These are phyloP conservation scores for Psilocybe tampanensis DNA, from an alignment of 768 basidiomycete genomes.

Conservation along the genomic window DNA sequence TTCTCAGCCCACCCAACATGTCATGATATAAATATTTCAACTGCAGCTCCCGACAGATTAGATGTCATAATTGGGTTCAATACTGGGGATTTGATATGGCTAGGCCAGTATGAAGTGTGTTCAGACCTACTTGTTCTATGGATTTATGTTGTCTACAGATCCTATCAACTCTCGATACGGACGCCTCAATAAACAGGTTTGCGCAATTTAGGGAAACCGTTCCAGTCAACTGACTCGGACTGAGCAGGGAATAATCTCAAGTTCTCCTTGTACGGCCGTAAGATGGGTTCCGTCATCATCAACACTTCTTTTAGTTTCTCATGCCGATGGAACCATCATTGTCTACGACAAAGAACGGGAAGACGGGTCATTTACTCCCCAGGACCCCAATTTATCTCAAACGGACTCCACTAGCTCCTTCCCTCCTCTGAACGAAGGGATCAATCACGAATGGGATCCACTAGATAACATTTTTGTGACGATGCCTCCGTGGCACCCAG, in stretches of 20 bases:
- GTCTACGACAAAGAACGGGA: constrained; percentile 92
- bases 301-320: constrained; percentile 82
- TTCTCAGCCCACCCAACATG: constrained; percentile 91
- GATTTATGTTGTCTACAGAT: constrained; percentile 44
- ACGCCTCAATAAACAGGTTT: constrained; percentile 85
- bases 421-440: constrained; percentile 28
- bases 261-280: constrained; percentile 85
- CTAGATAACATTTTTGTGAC: constrained; percentile 76
- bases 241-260: constrained; percentile 71
- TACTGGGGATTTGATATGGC: constrained; percentile 96
- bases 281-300: constrained; percentile 85
- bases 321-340: constrained; percentile 87
- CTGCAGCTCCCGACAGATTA: constrained; percentile 75
- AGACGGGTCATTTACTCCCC: constrained; percentile 73
- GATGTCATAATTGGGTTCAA: constrained; percentile 92
- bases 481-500: constrained; percentile 86
- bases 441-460: constrained; percentile 71
- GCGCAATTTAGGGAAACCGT: not conserved
- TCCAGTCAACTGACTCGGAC: constrained; percentile 5
- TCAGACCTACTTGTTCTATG: constrained; percentile 6
- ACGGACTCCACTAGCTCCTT: constrained; percentile 25
- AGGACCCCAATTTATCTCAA: constrained; percentile 47
- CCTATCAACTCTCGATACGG: constrained; percentile 78
- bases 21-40: constrained; percentile 82
- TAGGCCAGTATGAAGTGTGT: constrained; percentile 55